Base-by-base conservation (phyloP, 495 filamentous ascomycete species). In the Podospora pseudopauciseta region DNA sequence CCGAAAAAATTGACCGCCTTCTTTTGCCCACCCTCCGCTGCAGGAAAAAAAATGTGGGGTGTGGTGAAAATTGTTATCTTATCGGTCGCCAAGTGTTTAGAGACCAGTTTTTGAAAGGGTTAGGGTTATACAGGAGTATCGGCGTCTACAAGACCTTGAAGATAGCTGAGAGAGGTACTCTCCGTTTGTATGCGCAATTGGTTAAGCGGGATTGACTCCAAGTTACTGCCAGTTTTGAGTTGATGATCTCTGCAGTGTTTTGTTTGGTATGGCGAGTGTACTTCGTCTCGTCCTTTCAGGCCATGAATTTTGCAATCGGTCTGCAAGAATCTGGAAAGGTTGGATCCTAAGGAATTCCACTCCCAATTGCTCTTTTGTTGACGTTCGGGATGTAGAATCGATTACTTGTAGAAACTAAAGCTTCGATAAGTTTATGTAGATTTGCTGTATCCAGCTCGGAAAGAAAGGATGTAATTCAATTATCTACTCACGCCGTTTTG, bases 1-100 rank as follows among this genome's bases (percentile, higher is more conserved):
- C 58, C 11, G 67, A 68, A 71, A 71, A 71, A 66, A 71, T 71
- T 68, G 70, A 71, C 70, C 70, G 70, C 70, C 70, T 68, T 66
- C 55, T 26, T 26, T 20, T 59, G 68, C 44, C 15, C 18, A 49
- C 20, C 56, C 32, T 63, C 55, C n/a, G 11, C 55, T 16, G 20
- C 13, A 20, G 11, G 32, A 20, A 19, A 44, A 44, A 57, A 63
- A 62, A 53, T 53, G 68, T 66, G 68, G 68, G 61, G 61, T 63
- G 27, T 19, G 39, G 39, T 49, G 39, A 63, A 63, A 63, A n/a
- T 63, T 26, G 18, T 67, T 67, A 67, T 66, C 68, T 71, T 71
- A 68, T 65, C 69, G 16, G 27, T 19, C 19, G 55, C 39, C 39
- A 49, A 58, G 55, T 19, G 19, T 49, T 44, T 3, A 5, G 27